Evolutionary conservation across 352 stramenopile species (phyloP), one percentile per base, ranked within the genome.

Genomic region (Globisporangium cederbergense): DNA sequence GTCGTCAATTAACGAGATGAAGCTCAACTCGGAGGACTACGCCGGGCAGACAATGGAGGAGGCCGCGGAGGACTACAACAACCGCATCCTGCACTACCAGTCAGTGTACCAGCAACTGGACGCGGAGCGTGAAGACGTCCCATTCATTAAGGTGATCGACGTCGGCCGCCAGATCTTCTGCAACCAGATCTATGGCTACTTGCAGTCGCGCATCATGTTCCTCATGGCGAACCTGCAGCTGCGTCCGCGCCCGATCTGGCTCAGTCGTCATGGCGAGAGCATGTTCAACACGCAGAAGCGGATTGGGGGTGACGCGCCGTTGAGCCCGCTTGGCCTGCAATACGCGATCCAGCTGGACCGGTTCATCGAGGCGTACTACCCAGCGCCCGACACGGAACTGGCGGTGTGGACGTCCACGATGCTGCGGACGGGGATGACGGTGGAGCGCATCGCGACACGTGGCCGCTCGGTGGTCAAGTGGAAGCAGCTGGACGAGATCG

Each of bases 211-310:
- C 18, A 94, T 98, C 65, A 95, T 98, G 71, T 97, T 98, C 67
- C 93, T 98, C 70, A 91, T 98, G 70, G 97, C 95, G 65, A 99
- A 99, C 64, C 72, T 99, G 47, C 95, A 98, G 64, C 89, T 97
- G 20, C 83, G 96, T 25, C 92, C 94, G 52, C 88, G 96, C 14
- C 94, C 93, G 9, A 99, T 99, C 72, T 99, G 97, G 82, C 84
- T 99, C 46, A 98, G 93, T 58, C 91, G 97, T 49, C 97, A 99
- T 74, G 97, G 97, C 42, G 95, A 99, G 81, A 98, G 91, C 38
- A 94, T 98, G 80, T 99, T 98, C 83, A 99, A 99, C 73, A 88
- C 97, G 56, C 81, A 98, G 69, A 98, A 97, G 60, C 95, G 97
- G 32, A 99, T 99, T 75, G 97, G 97, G 51, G 97, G 97, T 16